These are phyloP conservation scores for Diaporthe caulivora DNA, from an alignment of 2,329 filamentous ascomycete genomes.

Conservation along the genomic window DNA sequence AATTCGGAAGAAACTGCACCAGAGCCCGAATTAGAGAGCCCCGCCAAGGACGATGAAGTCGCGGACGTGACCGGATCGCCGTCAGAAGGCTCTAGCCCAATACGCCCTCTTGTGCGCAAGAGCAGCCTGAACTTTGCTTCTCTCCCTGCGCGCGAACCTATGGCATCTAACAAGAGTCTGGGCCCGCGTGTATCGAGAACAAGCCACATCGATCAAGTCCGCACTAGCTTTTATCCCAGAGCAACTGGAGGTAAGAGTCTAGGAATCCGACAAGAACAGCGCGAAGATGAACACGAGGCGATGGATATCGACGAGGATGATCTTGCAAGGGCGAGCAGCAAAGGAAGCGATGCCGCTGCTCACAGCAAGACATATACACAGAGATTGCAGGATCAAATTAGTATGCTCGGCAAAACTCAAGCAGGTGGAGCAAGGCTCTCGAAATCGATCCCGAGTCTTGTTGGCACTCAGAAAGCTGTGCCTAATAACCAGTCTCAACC, in stretches of 20 bases:
- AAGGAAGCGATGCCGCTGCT: conserved; percentile 62
- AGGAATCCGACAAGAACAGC: conserved; percentile 61
- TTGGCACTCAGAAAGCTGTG: conserved; percentile 49
- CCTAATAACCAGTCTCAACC: conserved; percentile 46
- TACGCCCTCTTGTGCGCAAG: conserved; percentile 84
- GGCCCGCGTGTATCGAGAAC: conserved; percentile 79
- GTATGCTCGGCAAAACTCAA: conserved; percentile 72
- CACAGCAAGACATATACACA: conserved; percentile 96
- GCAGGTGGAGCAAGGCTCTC: conserved; percentile 60
- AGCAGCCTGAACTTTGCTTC: conserved; percentile 96
- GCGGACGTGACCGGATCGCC: conserved; percentile 68
- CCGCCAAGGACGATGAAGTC: conserved; percentile 45
- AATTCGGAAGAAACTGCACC: conserved; percentile 40
- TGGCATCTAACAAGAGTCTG: conserved; percentile 86
- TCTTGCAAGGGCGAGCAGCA: conserved; percentile 55
- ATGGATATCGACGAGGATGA: conserved; percentile 63
- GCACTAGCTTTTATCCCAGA: conserved; percentile 80
- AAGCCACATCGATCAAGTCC: conserved; percentile 81
- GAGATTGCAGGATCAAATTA: conserved; percentile 92
- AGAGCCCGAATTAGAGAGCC: conserved; percentile 14
- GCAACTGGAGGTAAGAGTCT: conserved; percentile 81
- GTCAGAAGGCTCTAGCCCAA: conserved; percentile 80
- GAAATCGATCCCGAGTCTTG: conserved; percentile 59
- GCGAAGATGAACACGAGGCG: conserved; percentile 63
- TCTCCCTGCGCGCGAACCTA: conserved; percentile 88